Evolutionary conservation across 305 asterid species (phyloP).

Genomic region (Fraxinus xanthoxyloides): DNA sequence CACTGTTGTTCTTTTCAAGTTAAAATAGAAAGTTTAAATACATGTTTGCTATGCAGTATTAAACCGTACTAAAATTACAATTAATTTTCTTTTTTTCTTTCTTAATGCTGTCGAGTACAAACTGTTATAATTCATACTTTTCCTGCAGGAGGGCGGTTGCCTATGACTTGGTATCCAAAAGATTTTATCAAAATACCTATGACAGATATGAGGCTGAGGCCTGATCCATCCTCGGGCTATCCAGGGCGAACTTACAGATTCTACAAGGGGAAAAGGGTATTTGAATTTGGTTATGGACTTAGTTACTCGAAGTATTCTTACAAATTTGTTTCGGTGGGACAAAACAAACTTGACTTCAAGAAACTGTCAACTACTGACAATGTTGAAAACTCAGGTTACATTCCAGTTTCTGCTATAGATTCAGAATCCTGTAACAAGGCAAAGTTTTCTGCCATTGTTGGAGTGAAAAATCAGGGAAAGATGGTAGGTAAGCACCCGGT

Average conservation of each 20-base stretch:
- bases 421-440: slow-evolving; percentile 40
- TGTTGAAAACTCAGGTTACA: slow-evolving; percentile 7
- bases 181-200: slow-evolving; percentile 45
- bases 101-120: background rate
- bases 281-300: slow-evolving; percentile 66
- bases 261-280: slow-evolving; percentile 55
- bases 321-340: slow-evolving; percentile 35
- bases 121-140: background rate
- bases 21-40: background rate
- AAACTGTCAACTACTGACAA: background rate
- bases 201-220: slow-evolving; percentile 55
- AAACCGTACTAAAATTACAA: background rate
- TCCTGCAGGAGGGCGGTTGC: slow-evolving; percentile 50
- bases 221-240: slow-evolving; percentile 49
- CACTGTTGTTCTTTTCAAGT: background rate
- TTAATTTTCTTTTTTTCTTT: background rate
- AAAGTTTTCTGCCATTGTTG: slow-evolving; percentile 34
- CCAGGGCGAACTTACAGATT: slow-evolving; percentile 69
- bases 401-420: slow-evolving; percentile 40
- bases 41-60: background rate
- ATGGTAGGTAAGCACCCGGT: slow-evolving; percentile 54
- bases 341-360: slow-evolving; percentile 34
- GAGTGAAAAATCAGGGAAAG: slow-evolving; percentile 41
- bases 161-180: slow-evolving; percentile 63
- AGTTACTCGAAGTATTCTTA: slow-evolving; percentile 64